A percentile compares a stretch with the other conserved stretches of the same genome.
These are phyloP conservation scores for Cladosporium sp. DNA, from an alignment of 2,329 filamentous ascomycete species.

Conservation along the genomic window DNA sequence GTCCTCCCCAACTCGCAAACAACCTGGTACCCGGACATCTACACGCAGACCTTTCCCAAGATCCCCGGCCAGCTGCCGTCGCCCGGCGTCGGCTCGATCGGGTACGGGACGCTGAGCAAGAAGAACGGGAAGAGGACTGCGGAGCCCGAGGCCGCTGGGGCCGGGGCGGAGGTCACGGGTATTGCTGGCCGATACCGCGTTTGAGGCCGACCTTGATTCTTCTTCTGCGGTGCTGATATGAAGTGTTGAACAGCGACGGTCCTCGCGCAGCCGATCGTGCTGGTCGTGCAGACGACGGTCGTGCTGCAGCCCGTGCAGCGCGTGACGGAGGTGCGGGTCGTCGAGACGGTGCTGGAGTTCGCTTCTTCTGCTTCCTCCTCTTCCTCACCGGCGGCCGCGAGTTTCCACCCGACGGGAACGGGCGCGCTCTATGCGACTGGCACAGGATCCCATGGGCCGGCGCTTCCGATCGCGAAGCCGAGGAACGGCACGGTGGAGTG, in stretches of 20 bases:
- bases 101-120: constrained; percentile 21
- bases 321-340: constrained; percentile 17
- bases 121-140: constrained; percentile 6
- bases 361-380: not conserved
- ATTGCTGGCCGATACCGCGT: constrained; percentile 20
- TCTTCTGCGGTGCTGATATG: constrained; percentile 14
- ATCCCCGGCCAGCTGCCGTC: constrained; percentile 25
- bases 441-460: not conserved
- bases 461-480: too few species aligned
- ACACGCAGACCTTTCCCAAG: constrained; percentile 27
- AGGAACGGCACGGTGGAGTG: too few species aligned
- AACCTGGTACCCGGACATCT: constrained; percentile 23
- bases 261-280: constrained; percentile 15
- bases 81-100: constrained; percentile 22
- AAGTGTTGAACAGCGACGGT: not conserved
- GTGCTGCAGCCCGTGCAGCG: constrained; percentile 19
- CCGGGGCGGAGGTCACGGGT: constrained; percentile 15
- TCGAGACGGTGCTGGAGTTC: constrained; percentile 12
- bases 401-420: not conserved
- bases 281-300: constrained; percentile 17
- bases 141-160: constrained; percentile 3
- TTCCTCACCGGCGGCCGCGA: not conserved
- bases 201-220: not conserved
- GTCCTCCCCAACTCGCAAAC: constrained; percentile 13
- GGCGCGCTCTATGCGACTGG: constrained; percentile 1